Evolutionary conservation across 2,329 filamentous ascomycete species (phyloP), one percentile per base, ranked within the genome.

Genomic region (Alternaria arbusti): DNA sequence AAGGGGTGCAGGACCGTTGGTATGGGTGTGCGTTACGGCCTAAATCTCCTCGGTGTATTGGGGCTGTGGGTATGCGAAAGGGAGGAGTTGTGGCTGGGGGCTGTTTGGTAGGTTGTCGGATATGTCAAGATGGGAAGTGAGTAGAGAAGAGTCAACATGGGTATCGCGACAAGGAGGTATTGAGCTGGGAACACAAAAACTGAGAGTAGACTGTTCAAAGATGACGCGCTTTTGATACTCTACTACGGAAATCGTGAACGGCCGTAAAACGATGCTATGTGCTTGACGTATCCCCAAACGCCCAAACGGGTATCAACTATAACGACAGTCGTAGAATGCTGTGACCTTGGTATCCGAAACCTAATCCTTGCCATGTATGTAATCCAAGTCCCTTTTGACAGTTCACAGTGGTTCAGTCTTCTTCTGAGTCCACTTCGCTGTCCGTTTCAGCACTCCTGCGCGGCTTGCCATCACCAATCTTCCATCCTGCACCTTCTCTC

Each of bases 381-480:
- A 40, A n/a, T 6, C 9, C 13, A 40, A n/a, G 15, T 32, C 15
- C 9, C 15, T 25, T 25, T 11, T 13, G 36, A 52, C 30, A 15
- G 13, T 8, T 36, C 13, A 10, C 12, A n/a, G 20, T 9, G 22
- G 20, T 52, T 62, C 46, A 68, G 22, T 69, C 68, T 20, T 69
- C 68, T 23, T 66, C 60, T 13, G 57, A 63, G n/a, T 69, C 72
- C 12, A 68, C 59, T 6, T 63, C 64, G 44, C 57, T 62, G 5
- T 59, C 64, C 5, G 49, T 61, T 15, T 40, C 49, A 26, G 28
- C 22, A 13, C 44, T 30, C 28, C 68, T 59, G 30, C 50, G 59
- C 6, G 65, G 69, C 64, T 70, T 74, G 1, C 79, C 80, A 61
- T 77, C 71, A 1, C 79, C 77, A 63, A 80, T 73, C 61, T 68